Evolutionary conservation across 176 grass and related monocot genomes (phyloP).

Genomic region (Musa beccarii): DNA sequence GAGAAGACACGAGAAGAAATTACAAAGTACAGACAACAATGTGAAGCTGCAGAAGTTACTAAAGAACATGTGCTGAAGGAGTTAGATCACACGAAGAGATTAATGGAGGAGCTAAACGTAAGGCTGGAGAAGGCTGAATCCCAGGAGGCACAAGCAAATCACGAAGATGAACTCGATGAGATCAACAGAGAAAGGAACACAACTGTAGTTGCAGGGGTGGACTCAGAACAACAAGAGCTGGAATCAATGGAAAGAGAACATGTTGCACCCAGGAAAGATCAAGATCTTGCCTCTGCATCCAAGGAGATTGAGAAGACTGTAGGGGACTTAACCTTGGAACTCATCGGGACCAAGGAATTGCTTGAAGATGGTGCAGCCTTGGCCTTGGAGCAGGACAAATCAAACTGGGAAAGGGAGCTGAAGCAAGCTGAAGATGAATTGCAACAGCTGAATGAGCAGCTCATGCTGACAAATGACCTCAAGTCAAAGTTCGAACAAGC

Average conservation of each 20-base stretch:
- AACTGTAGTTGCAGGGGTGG: neutral
- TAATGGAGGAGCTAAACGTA: neutral
- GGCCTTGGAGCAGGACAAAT: neutral
- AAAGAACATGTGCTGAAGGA: conserved; percentile 4
- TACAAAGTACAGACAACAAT: conserved; percentile 3
- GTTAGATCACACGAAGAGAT: neutral
- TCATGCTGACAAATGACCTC: neutral
- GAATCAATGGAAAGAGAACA: neutral
- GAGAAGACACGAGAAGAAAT: neutral
- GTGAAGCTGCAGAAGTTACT: neutral
- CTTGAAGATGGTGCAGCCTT: neutral
- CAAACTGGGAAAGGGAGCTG: neutral
- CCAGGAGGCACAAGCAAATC: neutral
- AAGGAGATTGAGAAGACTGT: neutral
- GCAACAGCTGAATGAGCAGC: neutral
- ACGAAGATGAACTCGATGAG: neutral
- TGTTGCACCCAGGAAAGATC: neutral
- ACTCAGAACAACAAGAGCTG: neutral
- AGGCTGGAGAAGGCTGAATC: conserved; percentile 3
- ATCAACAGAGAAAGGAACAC: neutral
- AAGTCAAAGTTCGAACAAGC: neutral
- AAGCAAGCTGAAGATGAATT: neutral
- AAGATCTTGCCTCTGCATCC: neutral
- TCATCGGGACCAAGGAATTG: neutral
- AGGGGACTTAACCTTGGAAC: neutral